Evolutionary conservation across 2,329 filamentous ascomycete species (phyloP).

Genomic region (Emergomyces pasteurianus): DNA sequence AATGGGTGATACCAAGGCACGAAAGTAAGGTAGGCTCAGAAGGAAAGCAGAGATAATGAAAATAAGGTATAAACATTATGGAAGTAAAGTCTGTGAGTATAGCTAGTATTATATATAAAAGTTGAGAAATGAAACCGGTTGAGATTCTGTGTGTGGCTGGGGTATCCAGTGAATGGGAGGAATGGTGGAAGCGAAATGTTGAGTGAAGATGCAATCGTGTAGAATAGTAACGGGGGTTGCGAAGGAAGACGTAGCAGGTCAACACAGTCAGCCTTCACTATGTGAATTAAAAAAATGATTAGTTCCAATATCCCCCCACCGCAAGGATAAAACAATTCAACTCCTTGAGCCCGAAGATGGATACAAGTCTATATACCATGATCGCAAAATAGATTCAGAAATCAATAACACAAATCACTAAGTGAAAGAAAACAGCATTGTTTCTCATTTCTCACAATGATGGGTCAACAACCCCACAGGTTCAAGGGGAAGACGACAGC

Average conservation of each 20-base stretch:
- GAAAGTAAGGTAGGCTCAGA: not conserved
- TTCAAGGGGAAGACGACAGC: not conserved
- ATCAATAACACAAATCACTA: not conserved
- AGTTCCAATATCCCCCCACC: not conserved
- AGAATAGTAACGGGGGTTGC: not conserved
- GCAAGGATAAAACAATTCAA: not conserved
- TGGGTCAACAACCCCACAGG: not conserved
- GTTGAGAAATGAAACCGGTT: not conserved
- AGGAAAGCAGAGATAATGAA: not conserved
- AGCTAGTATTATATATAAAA: not conserved
- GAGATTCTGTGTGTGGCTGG: not conserved
- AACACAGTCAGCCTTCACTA: not conserved
- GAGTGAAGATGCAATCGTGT: not conserved
- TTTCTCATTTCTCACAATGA: not conserved
- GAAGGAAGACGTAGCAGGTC: not conserved
- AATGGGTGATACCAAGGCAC: not conserved
- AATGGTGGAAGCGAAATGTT: not conserved
- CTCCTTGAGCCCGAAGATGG: not conserved
- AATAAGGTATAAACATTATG: not conserved
- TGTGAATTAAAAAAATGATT: not conserved
- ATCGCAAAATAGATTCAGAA: not conserved
- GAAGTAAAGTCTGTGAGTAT: not conserved
- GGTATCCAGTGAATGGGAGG: not conserved
- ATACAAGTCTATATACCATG: not conserved
- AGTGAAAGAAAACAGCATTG: not conserved